phyloP scores from a whole-genome alignment of 1,284 basidiomycete species.

The Ceratobasidium sp. region DNA sequence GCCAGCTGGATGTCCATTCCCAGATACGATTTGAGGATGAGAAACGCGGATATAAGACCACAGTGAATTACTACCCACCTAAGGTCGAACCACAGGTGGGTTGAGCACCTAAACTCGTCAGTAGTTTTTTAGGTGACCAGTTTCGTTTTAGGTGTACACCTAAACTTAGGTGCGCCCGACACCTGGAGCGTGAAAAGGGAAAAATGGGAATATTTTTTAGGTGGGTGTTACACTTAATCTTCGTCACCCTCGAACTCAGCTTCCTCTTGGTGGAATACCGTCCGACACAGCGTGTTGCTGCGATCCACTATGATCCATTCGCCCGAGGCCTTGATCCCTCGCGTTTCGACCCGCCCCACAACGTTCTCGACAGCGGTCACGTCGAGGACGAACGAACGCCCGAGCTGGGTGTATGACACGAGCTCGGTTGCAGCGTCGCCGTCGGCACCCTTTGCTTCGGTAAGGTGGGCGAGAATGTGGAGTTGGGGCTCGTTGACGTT shows the following conservation, averaged over 20 bases:
- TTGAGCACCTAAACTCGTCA: too few species aligned
- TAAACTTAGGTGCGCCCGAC: too few species aligned
- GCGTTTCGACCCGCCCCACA: slow-evolving; percentile 1
- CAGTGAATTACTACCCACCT: too few species aligned
- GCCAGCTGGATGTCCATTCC: too few species aligned
- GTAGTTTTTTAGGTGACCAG: too few species aligned
- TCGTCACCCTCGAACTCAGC: background rate
- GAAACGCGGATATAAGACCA: too few species aligned
- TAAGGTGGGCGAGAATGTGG: slow-evolving; percentile 8
- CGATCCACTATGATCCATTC: slow-evolving; percentile 12
- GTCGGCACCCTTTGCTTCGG: slow-evolving; percentile 5
- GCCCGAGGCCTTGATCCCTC: background rate
- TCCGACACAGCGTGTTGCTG: background rate
- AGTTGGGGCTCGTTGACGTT: background rate
- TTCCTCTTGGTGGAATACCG: slow-evolving; percentile 3
- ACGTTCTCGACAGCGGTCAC: background rate
- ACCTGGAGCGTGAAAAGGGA: background rate
- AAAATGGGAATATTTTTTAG: background rate
- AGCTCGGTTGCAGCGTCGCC: slow-evolving; percentile 2
- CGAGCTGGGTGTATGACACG: background rate
- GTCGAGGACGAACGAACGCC: slow-evolving; percentile 6
- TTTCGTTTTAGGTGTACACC: too few species aligned
- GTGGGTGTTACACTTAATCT: background rate
- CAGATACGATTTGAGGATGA: too few species aligned
- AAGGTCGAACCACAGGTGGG: too few species aligned